Conservation (phyloP, 352 stramenopile genomes). For the Pythium oligandrum region DNA sequence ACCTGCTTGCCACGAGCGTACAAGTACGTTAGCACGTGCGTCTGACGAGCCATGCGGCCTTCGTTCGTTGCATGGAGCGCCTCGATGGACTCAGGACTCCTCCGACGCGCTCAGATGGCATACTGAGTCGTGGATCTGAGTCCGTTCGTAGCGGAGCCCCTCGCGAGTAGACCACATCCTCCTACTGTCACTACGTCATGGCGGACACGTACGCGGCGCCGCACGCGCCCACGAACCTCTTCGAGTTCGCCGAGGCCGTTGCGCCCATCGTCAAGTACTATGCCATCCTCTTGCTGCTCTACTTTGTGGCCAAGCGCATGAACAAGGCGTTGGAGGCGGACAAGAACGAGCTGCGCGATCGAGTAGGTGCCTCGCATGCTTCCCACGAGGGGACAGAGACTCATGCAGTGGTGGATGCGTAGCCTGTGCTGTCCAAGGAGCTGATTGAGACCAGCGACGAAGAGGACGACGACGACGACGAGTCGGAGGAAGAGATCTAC, state of each 20-base stretch:
- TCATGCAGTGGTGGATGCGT: constrained; percentile 10
- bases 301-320: constrained; percentile 49
- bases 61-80: too few relatives aligned
- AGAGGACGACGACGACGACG: constrained; percentile 20
- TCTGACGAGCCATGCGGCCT: too few relatives aligned
- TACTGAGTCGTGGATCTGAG: too few relatives aligned
- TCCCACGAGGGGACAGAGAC: background rate
- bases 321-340: constrained; percentile 60
- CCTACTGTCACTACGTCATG: too few relatives aligned
- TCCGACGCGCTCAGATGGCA: too few relatives aligned
- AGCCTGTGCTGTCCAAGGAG: constrained; percentile 33
- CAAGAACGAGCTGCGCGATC: constrained; percentile 33
- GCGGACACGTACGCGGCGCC: constrained; percentile 9
- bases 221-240: constrained; percentile 29
- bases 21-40: too few relatives aligned
- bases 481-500: constrained; percentile 44
- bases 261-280: constrained; percentile 80
- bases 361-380: constrained; percentile 8
- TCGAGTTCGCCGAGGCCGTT: constrained; percentile 49
- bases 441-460: constrained; percentile 39
- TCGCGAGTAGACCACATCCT: too few relatives aligned
- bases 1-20: too few relatives aligned
- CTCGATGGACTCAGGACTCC: too few relatives aligned
- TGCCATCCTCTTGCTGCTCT: constrained; percentile 50
- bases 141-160: too few relatives aligned